phyloP scores from a whole-genome alignment of 495 filamentous ascomycete species.

The Recurvomyces mirabilis region DNA sequence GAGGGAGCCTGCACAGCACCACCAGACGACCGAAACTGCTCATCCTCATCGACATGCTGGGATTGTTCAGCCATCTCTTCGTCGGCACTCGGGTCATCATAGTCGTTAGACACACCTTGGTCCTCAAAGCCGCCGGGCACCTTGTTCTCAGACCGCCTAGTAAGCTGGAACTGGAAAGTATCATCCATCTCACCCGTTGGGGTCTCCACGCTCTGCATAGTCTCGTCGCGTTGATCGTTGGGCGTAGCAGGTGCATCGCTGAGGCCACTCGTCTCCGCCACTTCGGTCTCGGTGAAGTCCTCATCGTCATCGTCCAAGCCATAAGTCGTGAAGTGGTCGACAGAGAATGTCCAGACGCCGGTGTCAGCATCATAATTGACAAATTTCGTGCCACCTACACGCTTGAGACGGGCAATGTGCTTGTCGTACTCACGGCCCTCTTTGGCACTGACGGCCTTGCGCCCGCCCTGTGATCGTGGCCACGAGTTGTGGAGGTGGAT shows the following conservation, averaged over 20 bases:
- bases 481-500: conserved; percentile 82
- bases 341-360: conserved; percentile 81
- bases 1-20: conserved; percentile 17
- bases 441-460: conserved; percentile 40
- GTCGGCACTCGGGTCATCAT: conserved; percentile 9
- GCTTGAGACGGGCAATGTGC: conserved; percentile 71
- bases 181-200: conserved; percentile 13
- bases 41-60: conserved; percentile 1
- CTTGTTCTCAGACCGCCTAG: conserved; percentile 7
- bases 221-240: conserved; percentile 6
- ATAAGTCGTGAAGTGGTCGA: conserved; percentile 93
- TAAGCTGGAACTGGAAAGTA: conserved; percentile 20
- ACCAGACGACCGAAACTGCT: conserved; percentile 5
- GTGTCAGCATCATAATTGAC: conserved; percentile 62
- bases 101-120: conserved; percentile 4
- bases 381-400: conserved; percentile 68
- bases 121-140: conserved; percentile 16
- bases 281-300: conserved; percentile 31
- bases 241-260: conserved; percentile 16
- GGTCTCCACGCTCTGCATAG: conserved; percentile 11
- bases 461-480: conserved; percentile 59
- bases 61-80: conserved; percentile 9
- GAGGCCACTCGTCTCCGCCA: conserved; percentile 7
- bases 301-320: conserved; percentile 80
- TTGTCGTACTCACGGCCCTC: conserved; percentile 54